Evolutionary conservation across 441 rosid species (phyloP), one percentile per base, ranked within the genome.

Genomic region (Gossypium laxum): DNA sequence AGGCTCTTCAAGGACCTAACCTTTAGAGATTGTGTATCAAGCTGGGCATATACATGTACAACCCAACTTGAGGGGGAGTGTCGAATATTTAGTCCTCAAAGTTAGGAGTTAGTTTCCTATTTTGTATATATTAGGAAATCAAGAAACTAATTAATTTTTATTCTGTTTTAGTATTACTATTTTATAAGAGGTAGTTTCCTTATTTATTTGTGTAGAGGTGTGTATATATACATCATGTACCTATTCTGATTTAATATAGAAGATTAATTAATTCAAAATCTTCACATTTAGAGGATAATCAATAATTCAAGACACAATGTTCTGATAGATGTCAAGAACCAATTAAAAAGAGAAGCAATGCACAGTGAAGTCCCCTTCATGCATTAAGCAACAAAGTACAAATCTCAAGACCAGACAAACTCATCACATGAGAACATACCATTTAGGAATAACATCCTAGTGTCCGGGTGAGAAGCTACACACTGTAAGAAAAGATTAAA

Each of bases 401-500:
- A 28, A 32, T 43, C 59, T 18, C 70, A 61, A 10, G 67, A 69
- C 26, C 6, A 72, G 58, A 54, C 64, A 28, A 56, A 21, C 54
- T 57, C 68, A 66, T 54, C 38, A 78, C 32, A 71, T 73, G 74
- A 64, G 69, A 81, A 77, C 71, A 71, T 89, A 95, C 99, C 99
- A 77, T 95, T 95, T 59, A 95, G 93, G 80, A 95, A 92, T 72
- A 86, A 70, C 98, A 92, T 95, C 78, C 99, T 87, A 19, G 99
- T 92, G 75, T 95, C 98, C 0, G 93, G 87, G 80, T 95, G 98
- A 74, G 99, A 95, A 77, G 99, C 99, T 4, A 95, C 99, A 65
- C 99, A 95, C 99, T 95, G 90, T 2, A 83, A 66, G 51, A 76
- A 76, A 74, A 7, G 70, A 51, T 52, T 50, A 48, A 76, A 75